Evolutionary conservation across 495 filamentous ascomycete species (phyloP), one percentile per base, ranked within the genome.

Genomic region (Podospora australis): DNA sequence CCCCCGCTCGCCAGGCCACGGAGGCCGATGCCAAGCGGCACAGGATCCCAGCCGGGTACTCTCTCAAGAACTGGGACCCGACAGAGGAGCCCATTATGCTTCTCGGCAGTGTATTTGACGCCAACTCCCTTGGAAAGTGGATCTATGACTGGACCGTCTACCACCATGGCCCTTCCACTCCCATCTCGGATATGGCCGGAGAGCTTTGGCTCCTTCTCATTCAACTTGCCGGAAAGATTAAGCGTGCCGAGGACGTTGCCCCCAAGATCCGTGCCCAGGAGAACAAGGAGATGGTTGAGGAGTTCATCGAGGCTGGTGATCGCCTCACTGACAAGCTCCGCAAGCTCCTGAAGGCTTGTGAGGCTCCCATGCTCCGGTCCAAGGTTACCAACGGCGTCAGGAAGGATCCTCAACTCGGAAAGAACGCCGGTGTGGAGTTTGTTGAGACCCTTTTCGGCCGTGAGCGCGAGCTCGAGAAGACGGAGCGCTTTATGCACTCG

Each of bases 121-220:
- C 92, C 66, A 96, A 96, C 77, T 94, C 88, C 17, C 78, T 98
- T 13, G 92, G 92, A 59, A 95, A 96, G 69, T 98, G 92, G 92
- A 91, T 98, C 64, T 98, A 95, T 72, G 95, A 98, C 76, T 98
- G 92, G 92, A 96, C 92, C 24, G 88, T 96, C 50, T 96, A 88
- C 71, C 83, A 86, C 65, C 86, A 94, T 54, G 89, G 89, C 32
- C 78, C 88, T 9, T 80, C 79, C 22, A 88, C 88, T 3, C 88
- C 92, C 50, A 90, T 96, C 63, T 81, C 89, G 32, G 90, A 96
- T 50, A 82, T 95, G 62, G 90, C 92, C 16, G 92, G 92, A 60
- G 90, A 96, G 59, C 70, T 98, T 52, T 98, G 92, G 92, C 79
- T 96, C 24, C 73, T 96, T 35, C 76, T 97, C 50, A 96, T 96